A percentile compares a stretch with the other conserved stretches of the same genome.
Conservation (phyloP, 2,329 filamentous ascomycete species). For the Paecilomyces formosus region DNA sequence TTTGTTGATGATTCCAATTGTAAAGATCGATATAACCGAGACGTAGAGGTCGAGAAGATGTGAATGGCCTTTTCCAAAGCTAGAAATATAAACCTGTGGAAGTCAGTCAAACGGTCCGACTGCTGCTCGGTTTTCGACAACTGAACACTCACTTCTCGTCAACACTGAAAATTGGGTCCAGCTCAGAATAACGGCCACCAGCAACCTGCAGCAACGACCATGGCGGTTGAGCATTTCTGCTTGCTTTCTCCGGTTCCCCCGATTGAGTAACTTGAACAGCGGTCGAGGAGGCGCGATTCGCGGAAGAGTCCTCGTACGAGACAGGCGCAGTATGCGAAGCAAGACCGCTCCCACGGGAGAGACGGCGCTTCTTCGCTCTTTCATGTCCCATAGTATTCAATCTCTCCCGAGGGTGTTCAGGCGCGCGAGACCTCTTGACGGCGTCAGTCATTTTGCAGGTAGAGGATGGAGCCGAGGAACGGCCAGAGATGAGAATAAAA, state of each 20-base stretch:
- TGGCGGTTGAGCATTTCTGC: conserved; percentile 1
- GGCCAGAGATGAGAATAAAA: background rate
- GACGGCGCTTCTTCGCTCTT: background rate
- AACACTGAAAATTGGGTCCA: conserved; percentile 51
- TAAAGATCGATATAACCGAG: conserved; percentile 69
- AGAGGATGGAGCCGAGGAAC: background rate
- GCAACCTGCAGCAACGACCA: conserved; percentile 45
- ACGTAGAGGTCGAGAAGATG: conserved; percentile 74
- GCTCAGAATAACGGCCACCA: conserved; percentile 49
- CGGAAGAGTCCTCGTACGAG: background rate
- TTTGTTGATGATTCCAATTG: conserved; percentile 41
- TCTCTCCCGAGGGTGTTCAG: background rate
- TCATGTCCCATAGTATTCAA: background rate
- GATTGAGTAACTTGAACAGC: background rate
- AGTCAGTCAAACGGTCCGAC: background rate
- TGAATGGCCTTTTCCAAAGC: conserved; percentile 68
- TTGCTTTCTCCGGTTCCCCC: background rate
- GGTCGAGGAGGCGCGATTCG: background rate
- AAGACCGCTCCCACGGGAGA: background rate
- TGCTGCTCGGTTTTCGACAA: background rate
- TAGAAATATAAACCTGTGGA: conserved; percentile 61
- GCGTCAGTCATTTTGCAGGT: background rate
- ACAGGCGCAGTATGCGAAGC: background rate
- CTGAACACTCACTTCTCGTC: conserved; percentile 46
- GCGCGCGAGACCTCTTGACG: background rate